Evolutionary conservation across 345 rosid genomes (phyloP), one percentile per base, ranked within the genome.

Genomic region (Syzygium aqueum): DNA sequence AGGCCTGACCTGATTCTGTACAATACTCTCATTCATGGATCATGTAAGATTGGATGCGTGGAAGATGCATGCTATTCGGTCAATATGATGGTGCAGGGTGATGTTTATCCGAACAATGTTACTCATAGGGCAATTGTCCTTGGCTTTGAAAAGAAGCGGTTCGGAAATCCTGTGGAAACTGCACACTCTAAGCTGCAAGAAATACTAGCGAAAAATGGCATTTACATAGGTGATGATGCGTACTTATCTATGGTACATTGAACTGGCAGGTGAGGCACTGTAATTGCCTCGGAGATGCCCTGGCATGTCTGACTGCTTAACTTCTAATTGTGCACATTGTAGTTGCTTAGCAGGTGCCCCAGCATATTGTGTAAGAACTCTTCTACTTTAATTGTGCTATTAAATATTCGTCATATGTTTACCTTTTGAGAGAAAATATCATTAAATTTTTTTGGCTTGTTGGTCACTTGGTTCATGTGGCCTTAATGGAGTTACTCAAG

Each of bases 21-120:
- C 86, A 92, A 92, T 86, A 93, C 93, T 19, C 91, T 93, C 86
- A 87, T 92, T 84, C 92, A 88, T 87, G 94, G 95, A 85, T 91
- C 91, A 88, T 91, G 93, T 88, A 85, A 90, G 67, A 84, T 77
- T 43, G 93, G 94, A 16, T 88, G 92, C 50, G 40, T 87, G 73
- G 91, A 86, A 80, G 90, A 88, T 85, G 94, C 94, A 30, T 89
- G 91, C 53, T 90, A 89, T 89, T 86, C 92, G 93, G 88, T 92
- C 65, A 84, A 67, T 84, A 51, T 65, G 88, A 93, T 93, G 94
- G 92, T 92, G 88, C 77, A 90, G 84, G 84, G 88, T 33, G 90
- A 91, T 84, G 83, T 93, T 84, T 87, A 91, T 86, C 95, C 93
- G 23, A 89, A 92, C 90, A 77, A 85, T 14, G 85, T 87, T 78